Evolutionary conservation across 2,329 filamentous ascomycete genomes (phyloP), one percentile per base, ranked within the genome.

Genomic region (Phyllosticta citriasiana): DNA sequence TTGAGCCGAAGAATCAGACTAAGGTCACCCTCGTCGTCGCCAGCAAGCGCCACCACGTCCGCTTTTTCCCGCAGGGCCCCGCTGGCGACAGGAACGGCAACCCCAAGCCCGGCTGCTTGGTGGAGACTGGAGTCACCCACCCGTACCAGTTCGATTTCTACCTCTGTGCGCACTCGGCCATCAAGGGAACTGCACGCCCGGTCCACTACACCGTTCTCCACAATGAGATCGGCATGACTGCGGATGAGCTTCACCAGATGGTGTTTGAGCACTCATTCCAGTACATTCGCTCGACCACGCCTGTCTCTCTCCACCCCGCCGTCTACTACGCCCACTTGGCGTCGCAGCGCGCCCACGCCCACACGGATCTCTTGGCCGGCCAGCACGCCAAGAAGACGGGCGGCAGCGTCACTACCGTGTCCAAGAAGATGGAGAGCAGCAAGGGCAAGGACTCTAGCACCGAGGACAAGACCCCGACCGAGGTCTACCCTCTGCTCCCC

Each of bases 321-420:
- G 88, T 97, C 0, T 99, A 99, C 80, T 99, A 99, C 67, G 91
- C 95, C 0, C 94, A 99, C 74, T 76, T 99, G 65, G 91, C 92
- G 35, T 88, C 91, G 8, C 84, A 85, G 62, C 89, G 94, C 57
- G 91, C 89, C 22, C 85, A 86, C 59, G 79, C 85, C 3, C 94
- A 99, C 65, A 55, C 57, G 12, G 26, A 30, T 8, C 30, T 22
- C 19, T 10, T 35, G 30, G 56, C 19, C 4, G 35, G 40, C 14
- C 16, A 47, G 19, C 19, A 22, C 6, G 40, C 12, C 16, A 62
- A 55, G 9, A 40, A 47, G 9, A 40, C n/a, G 2, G 40, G 40
- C 14, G 56, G 62, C 33, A 53, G 59, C 22, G 27, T 24, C 55
- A 51, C 27, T 25, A 53, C 50, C 27, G 47, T 50, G n/a, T 51